These are phyloP conservation scores for Sordariomycetes sp. DNA, from an alignment of 2,329 filamentous ascomycete genomes.

Conservation along the genomic window DNA sequence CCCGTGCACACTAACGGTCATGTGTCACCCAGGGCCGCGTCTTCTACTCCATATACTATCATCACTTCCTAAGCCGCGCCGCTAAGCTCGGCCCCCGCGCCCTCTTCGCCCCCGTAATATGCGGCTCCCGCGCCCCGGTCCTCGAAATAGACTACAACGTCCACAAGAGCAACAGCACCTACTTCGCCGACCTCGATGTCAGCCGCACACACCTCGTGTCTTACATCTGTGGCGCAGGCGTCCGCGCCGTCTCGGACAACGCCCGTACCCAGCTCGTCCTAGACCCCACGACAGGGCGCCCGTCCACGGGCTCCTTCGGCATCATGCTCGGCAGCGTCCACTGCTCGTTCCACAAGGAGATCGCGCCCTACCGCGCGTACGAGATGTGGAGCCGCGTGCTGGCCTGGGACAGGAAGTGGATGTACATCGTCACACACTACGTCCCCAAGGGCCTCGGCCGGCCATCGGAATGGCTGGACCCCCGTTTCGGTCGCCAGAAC, in stretches of 20 bases:
- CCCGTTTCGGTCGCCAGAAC: conserved; percentile 25
- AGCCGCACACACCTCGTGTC: conserved; percentile 70
- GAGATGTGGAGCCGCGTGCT: conserved; percentile 63
- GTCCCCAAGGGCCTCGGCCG: conserved; percentile 46
- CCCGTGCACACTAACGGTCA: not conserved
- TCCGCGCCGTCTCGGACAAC: conserved; percentile 37
- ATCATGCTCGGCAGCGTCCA: conserved; percentile 62
- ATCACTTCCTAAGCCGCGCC: conserved; percentile 34
- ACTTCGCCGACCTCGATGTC: conserved; percentile 78
- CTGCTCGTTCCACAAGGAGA: conserved; percentile 63
- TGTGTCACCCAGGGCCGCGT: conserved; percentile 35
- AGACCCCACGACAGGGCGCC: conserved; percentile 30
- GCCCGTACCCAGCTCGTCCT: conserved; percentile 32
- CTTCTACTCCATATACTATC: conserved; percentile 40
- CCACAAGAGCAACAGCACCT: conserved; percentile 74
- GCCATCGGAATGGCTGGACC: conserved; percentile 39
- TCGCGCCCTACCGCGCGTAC: conserved; percentile 53
- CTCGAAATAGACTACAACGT: conserved; percentile 80
- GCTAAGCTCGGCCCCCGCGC: conserved; percentile 41
- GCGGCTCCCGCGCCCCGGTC: conserved; percentile 51
- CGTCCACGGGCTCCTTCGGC: conserved; percentile 38
- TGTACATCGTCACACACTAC: conserved; percentile 65
- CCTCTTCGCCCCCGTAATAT: conserved; percentile 61
- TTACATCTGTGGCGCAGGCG: conserved; percentile 47
- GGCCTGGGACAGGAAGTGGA: conserved; percentile 70